phyloP scores from a whole-genome alignment of 345 rosid genomes.

The Camelina neglecta region DNA sequence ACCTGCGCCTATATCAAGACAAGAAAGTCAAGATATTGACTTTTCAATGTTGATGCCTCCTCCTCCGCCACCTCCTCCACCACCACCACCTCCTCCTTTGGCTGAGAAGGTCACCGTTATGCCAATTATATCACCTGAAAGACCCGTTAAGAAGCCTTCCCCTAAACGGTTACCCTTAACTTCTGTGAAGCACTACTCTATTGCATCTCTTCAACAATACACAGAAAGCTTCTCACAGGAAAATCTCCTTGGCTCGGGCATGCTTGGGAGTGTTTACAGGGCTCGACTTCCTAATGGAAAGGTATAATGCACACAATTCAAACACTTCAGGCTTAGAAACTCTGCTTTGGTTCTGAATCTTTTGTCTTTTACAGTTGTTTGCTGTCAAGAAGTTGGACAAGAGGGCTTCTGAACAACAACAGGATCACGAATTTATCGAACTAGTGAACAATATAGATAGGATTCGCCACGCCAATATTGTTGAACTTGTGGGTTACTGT shows the following conservation, averaged over 20 bases:
- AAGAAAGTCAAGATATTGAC: constrained; percentile 65
- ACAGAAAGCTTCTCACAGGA: constrained; percentile 97
- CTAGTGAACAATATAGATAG: constrained; percentile 78
- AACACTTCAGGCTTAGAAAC: neutral
- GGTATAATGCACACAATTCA: constrained; percentile 47
- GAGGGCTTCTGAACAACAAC: constrained; percentile 66
- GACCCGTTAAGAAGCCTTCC: constrained; percentile 53
- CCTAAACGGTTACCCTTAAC: constrained; percentile 49
- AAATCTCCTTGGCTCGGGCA: constrained; percentile 84
- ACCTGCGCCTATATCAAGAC: constrained; percentile 43
- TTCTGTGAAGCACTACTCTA: constrained; percentile 78
- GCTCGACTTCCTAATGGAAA: constrained; percentile 86
- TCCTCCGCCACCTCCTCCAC: constrained; percentile 52
- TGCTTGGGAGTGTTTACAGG: constrained; percentile 91
- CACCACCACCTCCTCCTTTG: constrained; percentile 61
- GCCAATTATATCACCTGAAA: constrained; percentile 61
- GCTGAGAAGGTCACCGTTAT: constrained; percentile 58
- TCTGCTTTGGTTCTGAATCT: constrained; percentile 15
- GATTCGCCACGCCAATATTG: constrained; percentile 85
- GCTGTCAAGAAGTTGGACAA: constrained; percentile 94
- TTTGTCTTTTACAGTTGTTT: constrained; percentile 58
- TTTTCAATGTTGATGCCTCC: constrained; percentile 58
- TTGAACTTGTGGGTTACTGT: constrained; percentile 91
- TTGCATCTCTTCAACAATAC: constrained; percentile 94
- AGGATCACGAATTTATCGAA: constrained; percentile 78